Percentiles rank a stretch among this genome's conserved stretches.
phyloP scores from a whole-genome alignment of 2,329 filamentous ascomycete species.

The Truncatella angustata region DNA sequence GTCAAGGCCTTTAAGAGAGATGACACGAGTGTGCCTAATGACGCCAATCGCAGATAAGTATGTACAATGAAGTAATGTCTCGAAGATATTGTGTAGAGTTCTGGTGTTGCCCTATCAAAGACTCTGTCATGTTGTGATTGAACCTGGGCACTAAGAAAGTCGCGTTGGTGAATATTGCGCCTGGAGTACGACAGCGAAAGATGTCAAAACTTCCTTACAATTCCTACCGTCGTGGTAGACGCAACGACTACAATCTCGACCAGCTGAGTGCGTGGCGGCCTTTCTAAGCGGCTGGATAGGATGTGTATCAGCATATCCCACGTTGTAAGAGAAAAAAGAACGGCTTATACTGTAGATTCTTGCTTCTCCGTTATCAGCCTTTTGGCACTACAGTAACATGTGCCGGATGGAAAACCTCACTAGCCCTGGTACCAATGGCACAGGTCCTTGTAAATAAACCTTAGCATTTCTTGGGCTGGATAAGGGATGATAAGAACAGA shows the following conservation, averaged over 20 bases:
- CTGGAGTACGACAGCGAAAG: too few species aligned
- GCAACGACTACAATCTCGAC: too few species aligned
- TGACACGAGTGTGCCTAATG: not conserved
- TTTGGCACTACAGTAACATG: not conserved
- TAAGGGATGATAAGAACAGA: conserved; percentile 1
- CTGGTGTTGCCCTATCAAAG: too few species aligned
- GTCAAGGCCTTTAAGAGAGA: not conserved
- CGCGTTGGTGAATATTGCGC: too few species aligned
- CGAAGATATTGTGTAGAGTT: too few species aligned
- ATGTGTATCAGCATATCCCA: not conserved
- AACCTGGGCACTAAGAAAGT: too few species aligned
- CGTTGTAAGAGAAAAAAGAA: not conserved
- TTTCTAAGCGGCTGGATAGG: too few species aligned
- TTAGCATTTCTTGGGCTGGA: not conserved
- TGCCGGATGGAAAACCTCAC: not conserved
- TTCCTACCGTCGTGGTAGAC: too few species aligned
- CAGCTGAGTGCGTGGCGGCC: too few species aligned
- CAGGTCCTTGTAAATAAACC: not conserved
- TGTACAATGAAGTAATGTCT: not conserved
- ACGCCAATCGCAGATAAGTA: not conserved
- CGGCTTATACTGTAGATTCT: not conserved
- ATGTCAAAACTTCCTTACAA: too few species aligned
- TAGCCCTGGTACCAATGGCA: not conserved
- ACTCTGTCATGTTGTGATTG: too few species aligned
- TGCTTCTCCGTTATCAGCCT: not conserved